Percentiles rank a stretch among this genome's conserved stretches.
Evolutionary conservation across 805 yeast species (phyloP).

Genomic region (Ogataea saltuana): DNA sequence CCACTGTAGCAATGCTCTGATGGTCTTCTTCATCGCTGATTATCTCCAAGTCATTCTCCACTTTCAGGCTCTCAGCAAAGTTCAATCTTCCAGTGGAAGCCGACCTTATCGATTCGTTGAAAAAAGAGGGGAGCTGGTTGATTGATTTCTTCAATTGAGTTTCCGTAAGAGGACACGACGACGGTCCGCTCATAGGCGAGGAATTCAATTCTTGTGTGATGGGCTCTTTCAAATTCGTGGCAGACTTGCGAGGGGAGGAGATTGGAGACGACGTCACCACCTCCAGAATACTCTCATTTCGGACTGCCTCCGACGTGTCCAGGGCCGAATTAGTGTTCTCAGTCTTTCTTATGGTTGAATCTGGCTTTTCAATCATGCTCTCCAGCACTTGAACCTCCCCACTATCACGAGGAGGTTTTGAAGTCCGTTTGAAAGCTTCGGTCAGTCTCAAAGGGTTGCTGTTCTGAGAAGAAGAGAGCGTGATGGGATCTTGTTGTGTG

Average conservation of each 20-base stretch:
- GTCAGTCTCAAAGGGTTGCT: conserved; percentile 2
- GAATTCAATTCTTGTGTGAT: conserved; percentile 9
- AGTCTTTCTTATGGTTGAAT: background rate
- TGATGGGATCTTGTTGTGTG: conserved; percentile 22
- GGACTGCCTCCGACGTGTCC: too few species aligned
- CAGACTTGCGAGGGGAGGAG: conserved; percentile 6
- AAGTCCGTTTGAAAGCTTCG: background rate
- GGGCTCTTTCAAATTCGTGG: conserved; percentile 1
- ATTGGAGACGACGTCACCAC: conserved; percentile 25
- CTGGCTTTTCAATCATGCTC: conserved; percentile 15
- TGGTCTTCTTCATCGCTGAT: conserved; percentile 8
- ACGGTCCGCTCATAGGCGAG: conserved; percentile 6
- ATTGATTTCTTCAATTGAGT: conserved; percentile 9
- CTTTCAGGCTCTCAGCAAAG: background rate
- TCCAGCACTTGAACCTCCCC: conserved; percentile 26
- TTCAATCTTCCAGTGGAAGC: background rate
- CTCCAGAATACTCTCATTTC: conserved; percentile 17
- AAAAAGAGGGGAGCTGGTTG: conserved; percentile 18
- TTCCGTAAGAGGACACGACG: background rate
- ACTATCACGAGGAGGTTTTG: too few species aligned
- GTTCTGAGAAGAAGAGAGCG: conserved; percentile 15
- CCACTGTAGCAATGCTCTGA: background rate
- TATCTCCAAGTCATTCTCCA: conserved; percentile 1
- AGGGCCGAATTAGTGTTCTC: background rate
- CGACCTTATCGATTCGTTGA: background rate